These are phyloP conservation scores for Colletotrichum sojae DNA, from an alignment of 2,329 filamentous ascomycete genomes.

Conservation along the genomic window DNA sequence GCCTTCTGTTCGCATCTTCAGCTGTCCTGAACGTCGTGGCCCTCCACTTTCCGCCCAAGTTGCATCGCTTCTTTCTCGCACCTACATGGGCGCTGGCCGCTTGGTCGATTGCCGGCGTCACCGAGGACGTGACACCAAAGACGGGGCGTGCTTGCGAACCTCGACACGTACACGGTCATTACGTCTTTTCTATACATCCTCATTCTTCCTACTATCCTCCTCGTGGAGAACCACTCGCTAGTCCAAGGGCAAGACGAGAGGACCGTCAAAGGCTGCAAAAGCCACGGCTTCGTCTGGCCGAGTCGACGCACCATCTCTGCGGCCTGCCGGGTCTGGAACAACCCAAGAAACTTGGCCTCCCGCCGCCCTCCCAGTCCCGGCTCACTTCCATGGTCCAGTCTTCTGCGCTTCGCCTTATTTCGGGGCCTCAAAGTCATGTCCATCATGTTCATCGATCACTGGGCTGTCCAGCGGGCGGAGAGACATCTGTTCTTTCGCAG, in stretches of 20 bases:
- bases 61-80: not conserved
- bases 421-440: not conserved
- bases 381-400: not conserved
- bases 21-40: not conserved
- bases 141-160: not conserved
- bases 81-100: not conserved
- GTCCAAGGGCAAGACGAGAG: not conserved
- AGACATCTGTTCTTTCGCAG: not conserved
- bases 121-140: not conserved
- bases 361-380: not conserved
- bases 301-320: not conserved
- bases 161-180: constrained; percentile 1
- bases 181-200: constrained; percentile 5
- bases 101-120: constrained; percentile 6
- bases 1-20: not conserved
- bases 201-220: constrained; percentile 1
- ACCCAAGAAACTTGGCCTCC: constrained; percentile 2
- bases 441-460: not conserved
- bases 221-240: not conserved
- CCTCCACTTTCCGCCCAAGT: constrained; percentile 1
- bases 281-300: not conserved
- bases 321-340: constrained; percentile 21
- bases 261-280: not conserved
- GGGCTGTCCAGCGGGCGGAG: not conserved
- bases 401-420: not conserved